Conservation (phyloP, 176 grass and related monocot species). For the Phoenix dactylifera region DNA sequence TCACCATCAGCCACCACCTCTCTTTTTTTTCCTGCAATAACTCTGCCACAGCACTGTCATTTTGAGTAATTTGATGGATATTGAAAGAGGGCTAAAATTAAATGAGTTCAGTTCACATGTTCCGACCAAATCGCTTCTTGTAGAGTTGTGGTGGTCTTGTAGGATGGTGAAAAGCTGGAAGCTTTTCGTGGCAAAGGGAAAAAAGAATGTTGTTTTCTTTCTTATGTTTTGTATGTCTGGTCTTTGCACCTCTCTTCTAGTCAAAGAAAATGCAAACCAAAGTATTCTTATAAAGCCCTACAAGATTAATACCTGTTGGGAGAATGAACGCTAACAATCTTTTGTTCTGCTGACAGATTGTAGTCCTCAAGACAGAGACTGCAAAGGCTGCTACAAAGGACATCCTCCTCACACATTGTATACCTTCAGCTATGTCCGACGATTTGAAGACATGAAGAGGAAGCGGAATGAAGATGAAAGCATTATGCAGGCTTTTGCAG, state of each 20-base stretch:
- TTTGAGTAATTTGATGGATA: too few species aligned
- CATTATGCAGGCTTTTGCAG: neutral
- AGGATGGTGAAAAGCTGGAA: too few species aligned
- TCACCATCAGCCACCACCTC: neutral
- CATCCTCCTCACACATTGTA: conserved; percentile 87
- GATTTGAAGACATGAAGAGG: conserved; percentile 66
- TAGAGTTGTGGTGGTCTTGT: too few species aligned
- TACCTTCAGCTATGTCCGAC: conserved; percentile 81
- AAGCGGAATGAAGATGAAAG: conserved; percentile 7
- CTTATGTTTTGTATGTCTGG: too few species aligned
- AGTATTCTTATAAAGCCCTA: neutral
- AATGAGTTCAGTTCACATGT: too few species aligned
- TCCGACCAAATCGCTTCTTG: too few species aligned
- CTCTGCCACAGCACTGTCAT: too few species aligned
- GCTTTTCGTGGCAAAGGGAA: too few species aligned
- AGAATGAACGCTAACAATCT: conserved; percentile 1
- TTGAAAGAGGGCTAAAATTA: too few species aligned
- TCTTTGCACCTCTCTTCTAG: too few species aligned
- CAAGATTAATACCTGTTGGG: neutral
- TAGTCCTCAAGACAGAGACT: conserved; percentile 67
- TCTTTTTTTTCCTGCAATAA: neutral
- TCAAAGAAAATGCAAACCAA: too few species aligned
- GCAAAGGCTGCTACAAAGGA: conserved; percentile 81
- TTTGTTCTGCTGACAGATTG: conserved; percentile 36
- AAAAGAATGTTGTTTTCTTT: too few species aligned